Conservation (phyloP, 31 red algal species). For the Porphyra umbilicalis region DNA sequence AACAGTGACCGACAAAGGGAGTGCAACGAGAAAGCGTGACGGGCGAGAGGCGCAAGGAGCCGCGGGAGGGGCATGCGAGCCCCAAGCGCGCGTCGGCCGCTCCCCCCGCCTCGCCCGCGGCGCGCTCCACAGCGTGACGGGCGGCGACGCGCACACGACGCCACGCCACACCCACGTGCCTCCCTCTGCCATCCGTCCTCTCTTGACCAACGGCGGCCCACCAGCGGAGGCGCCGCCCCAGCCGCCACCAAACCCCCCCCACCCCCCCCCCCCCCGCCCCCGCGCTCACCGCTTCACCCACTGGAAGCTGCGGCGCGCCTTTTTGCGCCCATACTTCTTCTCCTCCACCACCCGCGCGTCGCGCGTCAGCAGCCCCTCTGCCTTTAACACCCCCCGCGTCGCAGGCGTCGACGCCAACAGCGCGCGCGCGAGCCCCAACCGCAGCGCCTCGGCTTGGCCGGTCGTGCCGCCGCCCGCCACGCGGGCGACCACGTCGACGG, state of each 20-base stretch:
- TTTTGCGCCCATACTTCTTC: slow-evolving; percentile 61
- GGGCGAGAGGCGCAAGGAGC: too few species aligned
- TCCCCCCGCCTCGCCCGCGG: too few species aligned
- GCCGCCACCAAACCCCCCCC: not conserved
- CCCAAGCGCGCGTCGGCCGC: too few species aligned
- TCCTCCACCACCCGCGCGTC: slow-evolving; percentile 56
- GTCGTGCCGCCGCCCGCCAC: slow-evolving; percentile 52
- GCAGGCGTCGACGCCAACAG: slow-evolving; percentile 30
- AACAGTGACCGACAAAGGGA: too few species aligned
- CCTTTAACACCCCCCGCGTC: slow-evolving; percentile 29
- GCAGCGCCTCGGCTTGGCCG: slow-evolving; percentile 71
- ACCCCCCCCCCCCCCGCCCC: not conserved
- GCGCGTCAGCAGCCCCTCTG: slow-evolving; percentile 48
- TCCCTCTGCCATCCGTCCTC: too few species aligned
- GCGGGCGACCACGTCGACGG: slow-evolving; percentile 29
- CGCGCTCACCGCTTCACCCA: slow-evolving; percentile 56
- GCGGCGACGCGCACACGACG: too few species aligned
- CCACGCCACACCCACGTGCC: too few species aligned
- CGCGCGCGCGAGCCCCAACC: slow-evolving; percentile 44
- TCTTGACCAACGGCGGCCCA: not conserved
- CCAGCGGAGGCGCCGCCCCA: not conserved
- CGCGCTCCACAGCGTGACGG: too few species aligned
- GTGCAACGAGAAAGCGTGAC: too few species aligned
- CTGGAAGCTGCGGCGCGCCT: slow-evolving; percentile 50
- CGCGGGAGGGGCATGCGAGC: too few species aligned